Conservation (phyloP, 2,329 filamentous ascomycete genomes). For the Botryosphaeria dothidea region DNA sequence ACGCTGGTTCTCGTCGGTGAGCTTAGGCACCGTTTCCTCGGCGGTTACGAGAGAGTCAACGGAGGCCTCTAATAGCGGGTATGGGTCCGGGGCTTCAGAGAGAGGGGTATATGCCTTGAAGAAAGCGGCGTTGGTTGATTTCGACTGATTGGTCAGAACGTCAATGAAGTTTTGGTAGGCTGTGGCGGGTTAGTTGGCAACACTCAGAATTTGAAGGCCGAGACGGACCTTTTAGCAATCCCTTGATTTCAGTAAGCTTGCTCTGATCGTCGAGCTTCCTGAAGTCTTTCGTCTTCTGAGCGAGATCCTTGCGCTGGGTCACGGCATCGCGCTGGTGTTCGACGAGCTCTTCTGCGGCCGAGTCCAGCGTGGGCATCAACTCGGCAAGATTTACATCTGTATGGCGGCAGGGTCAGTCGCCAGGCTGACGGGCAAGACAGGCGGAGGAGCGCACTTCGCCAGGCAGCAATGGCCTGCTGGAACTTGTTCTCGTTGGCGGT, state of each 20-base stretch:
- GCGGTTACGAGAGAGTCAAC: constrained; percentile 91
- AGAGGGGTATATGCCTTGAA: constrained; percentile 89
- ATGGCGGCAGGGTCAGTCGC: constrained; percentile 5
- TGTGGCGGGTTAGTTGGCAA: constrained; percentile 42
- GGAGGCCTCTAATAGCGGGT: constrained; percentile 92
- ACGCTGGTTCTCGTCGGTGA: constrained; percentile 84
- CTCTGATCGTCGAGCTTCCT: constrained; percentile 85
- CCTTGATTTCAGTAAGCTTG: constrained; percentile 87
- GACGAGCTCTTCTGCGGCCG: constrained; percentile 92
- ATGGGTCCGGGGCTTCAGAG: constrained; percentile 94
- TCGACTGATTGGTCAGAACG: constrained; percentile 91
- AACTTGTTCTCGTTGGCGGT: constrained; percentile 81
- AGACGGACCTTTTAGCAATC: constrained; percentile 73
- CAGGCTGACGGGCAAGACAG: neutral
- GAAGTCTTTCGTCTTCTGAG: constrained; percentile 99
- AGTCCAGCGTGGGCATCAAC: constrained; percentile 83
- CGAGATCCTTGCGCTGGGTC: constrained; percentile 91
- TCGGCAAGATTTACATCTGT: constrained; percentile 83
- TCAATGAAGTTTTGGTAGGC: constrained; percentile 98
- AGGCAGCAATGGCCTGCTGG: constrained; percentile 91
- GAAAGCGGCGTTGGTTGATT: constrained; percentile 89
- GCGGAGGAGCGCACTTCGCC: constrained; percentile 70
- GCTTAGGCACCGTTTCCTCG: constrained; percentile 86
- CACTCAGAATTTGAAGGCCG: neutral
- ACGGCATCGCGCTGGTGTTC: constrained; percentile 92